Conservation (phyloP, 768 basidiomycete species). For the Thelephora ganbajun region DNA sequence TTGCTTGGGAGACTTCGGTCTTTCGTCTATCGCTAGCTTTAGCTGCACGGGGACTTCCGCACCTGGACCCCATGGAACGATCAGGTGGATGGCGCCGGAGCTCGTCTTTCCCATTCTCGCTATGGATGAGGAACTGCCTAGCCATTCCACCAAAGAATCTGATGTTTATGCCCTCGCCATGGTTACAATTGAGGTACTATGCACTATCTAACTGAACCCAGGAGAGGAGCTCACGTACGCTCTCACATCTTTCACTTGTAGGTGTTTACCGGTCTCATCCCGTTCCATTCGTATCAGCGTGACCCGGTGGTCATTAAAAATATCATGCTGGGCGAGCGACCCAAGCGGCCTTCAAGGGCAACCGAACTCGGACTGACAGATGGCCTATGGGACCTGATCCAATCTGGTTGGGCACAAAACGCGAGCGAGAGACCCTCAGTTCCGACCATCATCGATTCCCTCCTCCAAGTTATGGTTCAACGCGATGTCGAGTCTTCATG, state of each 20-base stretch:
- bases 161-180: constrained; percentile 10
- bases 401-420: not conserved
- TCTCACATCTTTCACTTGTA: too few relatives aligned
- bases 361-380: not conserved
- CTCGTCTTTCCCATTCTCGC: too few relatives aligned
- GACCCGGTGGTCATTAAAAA: not conserved
- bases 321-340: not conserved
- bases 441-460: too few relatives aligned
- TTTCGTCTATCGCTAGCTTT: constrained; percentile 6
- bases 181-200: not conserved
- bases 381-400: not conserved
- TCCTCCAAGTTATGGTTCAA: too few relatives aligned
- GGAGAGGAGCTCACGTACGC: too few relatives aligned
- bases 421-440: not conserved
- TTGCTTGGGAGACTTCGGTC: constrained; percentile 9
- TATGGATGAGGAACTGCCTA: too few relatives aligned
- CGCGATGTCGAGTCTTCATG: too few relatives aligned
- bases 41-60: not conserved
- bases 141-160: constrained; percentile 2
- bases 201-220: too few relatives aligned
- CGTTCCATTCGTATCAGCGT: not conserved
- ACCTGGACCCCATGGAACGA: not conserved
- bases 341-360: not conserved
- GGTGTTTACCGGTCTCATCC: not conserved
- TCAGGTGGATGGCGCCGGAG: constrained; percentile 9